These are phyloP conservation scores for Rubus parviflorus DNA, from an alignment of 306 rosid genomes.

Conservation along the genomic window DNA sequence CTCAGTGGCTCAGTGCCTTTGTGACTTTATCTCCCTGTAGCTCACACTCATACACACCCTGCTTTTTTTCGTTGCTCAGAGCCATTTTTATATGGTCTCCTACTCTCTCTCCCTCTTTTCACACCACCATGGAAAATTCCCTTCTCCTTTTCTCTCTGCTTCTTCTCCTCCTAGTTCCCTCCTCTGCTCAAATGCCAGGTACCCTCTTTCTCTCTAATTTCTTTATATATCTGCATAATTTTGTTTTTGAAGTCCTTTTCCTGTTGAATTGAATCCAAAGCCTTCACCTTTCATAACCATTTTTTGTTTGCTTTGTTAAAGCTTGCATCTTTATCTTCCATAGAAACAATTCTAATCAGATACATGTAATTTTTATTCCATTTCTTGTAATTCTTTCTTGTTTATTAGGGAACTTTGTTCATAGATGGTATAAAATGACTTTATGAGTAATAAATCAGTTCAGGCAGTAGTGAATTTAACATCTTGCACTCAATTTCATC, in stretches of 20 bases:
- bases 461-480: neutral
- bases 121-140: constrained; percentile 50
- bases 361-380: neutral
- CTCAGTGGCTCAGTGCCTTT: neutral
- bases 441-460: neutral
- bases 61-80: neutral
- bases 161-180: constrained; percentile 35
- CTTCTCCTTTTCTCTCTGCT: constrained; percentile 32
- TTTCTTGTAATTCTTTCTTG: neutral
- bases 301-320: neutral
- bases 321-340: neutral
- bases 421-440: neutral
- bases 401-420: neutral
- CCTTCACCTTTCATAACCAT: neutral
- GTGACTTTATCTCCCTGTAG: neutral
- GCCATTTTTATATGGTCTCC: constrained; percentile 33
- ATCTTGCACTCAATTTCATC: neutral
- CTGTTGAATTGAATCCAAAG: neutral
- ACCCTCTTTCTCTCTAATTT: constrained; percentile 15
- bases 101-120: constrained; percentile 17
- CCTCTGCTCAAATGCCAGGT: constrained; percentile 86
- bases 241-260: neutral
- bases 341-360: neutral
- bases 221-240: neutral
- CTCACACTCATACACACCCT: neutral